These are phyloP conservation scores for Pyronema domesticum DNA, from an alignment of 495 filamentous ascomycete species.

Conservation along the genomic window DNA sequence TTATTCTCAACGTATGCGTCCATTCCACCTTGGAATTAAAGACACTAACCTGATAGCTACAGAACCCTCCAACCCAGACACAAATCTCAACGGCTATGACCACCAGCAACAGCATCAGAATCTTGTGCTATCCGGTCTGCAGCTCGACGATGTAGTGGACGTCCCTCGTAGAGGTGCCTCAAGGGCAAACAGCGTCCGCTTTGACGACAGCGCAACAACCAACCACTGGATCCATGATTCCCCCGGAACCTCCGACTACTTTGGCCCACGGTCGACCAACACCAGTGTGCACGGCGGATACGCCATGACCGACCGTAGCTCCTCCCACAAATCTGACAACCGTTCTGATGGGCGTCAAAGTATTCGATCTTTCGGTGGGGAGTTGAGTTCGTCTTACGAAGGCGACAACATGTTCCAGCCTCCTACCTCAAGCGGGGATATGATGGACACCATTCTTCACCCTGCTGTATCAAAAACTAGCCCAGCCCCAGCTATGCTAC, in stretches of 20 bases:
- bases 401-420: constrained; percentile 17
- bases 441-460: constrained; percentile 20
- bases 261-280: constrained; percentile 51
- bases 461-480: constrained; percentile 29
- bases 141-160: constrained; percentile 61
- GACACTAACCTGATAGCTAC: constrained; percentile 3
- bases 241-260: constrained; percentile 55
- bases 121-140: constrained; percentile 48
- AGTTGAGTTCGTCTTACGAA: constrained; percentile 22
- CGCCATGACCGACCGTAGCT: constrained; percentile 69
- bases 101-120: constrained; percentile 40
- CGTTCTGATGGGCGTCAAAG: constrained; percentile 94
- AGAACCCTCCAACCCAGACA: constrained; percentile 61
- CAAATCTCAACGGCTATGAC: constrained; percentile 64
- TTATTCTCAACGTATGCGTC: constrained; percentile 22
- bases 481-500: constrained; percentile 78
- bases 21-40: not conserved
- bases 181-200: constrained; percentile 93
- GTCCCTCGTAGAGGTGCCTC: constrained; percentile 85
- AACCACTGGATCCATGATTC: constrained; percentile 71
- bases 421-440: constrained; percentile 13
- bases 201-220: constrained; percentile 89
- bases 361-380: constrained; percentile 21
- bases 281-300: constrained; percentile 60
- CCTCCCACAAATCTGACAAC: constrained; percentile 92